Base-by-base conservation (phyloP, 192 early-diverging fungal genomes). In the Coemansia sp. region DNA sequence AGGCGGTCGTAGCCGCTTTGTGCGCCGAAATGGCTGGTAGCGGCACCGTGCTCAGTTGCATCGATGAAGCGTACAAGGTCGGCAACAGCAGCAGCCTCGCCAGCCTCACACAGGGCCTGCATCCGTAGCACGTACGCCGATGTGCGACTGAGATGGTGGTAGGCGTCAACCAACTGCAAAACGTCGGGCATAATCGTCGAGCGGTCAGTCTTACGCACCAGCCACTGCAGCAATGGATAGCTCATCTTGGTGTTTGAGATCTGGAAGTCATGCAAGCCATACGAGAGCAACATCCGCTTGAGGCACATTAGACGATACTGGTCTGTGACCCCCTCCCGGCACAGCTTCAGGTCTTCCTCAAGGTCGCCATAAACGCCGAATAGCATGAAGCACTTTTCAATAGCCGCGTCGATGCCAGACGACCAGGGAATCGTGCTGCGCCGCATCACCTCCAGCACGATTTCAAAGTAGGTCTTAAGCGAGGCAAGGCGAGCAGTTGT, bases 381-480 rank as follows among this genome's bases (percentile, higher is more conserved):
- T 59, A 66, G 58, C 16, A 31, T 14, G 18, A 63, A 33, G 5
- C 65, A 57, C 12, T 42, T 37, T 3, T n/a, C 38, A 26, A 87
- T 85, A 2, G 77, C 72, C 12, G 66, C 36, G 25, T 84, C 86
- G n/a, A 87, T 48, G 13, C 63, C 72, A 0, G 64, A 35, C 6
- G 84, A 81, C 91, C 91, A 91, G 5, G 89, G 89, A 31, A 92
- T 79, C 1, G 78, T 76, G 25, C 85, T 86, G 41, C 85, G 75
- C 53, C 86, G 76, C 85, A 90, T 88, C 11, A 86, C 61, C 35
- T 89, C 89, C 28, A 91, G 64, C n/a, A 84, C 55, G 11, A 89
- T 34, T 36, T 63, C 75, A 20, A 56, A 62, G 52, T 63, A 64
- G n/a, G 75, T 71, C 18, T 39, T 53, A 25, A 72, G 64, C 37